Percentiles rank a stretch among this genome's conserved stretches.
Conservation (phyloP, 1,139 yeast genomes). For the Blastobotrys raffinosifermentans region DNA sequence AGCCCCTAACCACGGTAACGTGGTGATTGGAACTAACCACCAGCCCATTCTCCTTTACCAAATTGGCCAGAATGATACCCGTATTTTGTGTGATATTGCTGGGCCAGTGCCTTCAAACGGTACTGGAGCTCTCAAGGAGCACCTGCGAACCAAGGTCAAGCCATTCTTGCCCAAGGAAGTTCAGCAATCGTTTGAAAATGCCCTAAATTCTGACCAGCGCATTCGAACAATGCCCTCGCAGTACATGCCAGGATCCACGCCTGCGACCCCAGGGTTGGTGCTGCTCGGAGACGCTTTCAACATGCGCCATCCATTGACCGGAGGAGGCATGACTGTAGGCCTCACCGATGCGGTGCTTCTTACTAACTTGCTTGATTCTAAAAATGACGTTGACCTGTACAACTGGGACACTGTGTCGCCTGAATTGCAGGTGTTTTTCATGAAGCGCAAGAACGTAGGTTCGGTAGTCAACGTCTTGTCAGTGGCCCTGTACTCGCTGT, state of each 20-base stretch:
- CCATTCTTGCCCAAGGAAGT: slow-evolving; percentile 63
- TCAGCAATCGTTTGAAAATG: slow-evolving; percentile 59
- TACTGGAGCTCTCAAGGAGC: slow-evolving; percentile 52
- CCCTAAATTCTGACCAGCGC: slow-evolving; percentile 45
- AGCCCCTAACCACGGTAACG: slow-evolving; percentile 76
- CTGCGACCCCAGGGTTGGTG: slow-evolving; percentile 67
- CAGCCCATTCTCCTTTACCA: slow-evolving; percentile 88
- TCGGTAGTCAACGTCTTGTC: slow-evolving; percentile 87
- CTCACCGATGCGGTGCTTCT: slow-evolving; percentile 75
- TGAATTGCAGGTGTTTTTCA: slow-evolving; percentile 61
- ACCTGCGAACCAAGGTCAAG: slow-evolving; percentile 54
- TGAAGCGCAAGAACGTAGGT: slow-evolving; percentile 69
- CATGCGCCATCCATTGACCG: slow-evolving; percentile 98
- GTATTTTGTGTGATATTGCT: slow-evolving; percentile 85
- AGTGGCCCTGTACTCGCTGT: slow-evolving; percentile 80
- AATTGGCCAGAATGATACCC: slow-evolving; percentile 72
- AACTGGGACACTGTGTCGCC: slow-evolving; percentile 52
- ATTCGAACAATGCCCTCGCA: slow-evolving; percentile 93
- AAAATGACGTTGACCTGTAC: slow-evolving; percentile 51
- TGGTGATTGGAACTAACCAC: slow-evolving; percentile 67
- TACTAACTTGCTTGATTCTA: slow-evolving; percentile 49
- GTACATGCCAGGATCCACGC: slow-evolving; percentile 68
- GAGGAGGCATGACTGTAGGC: slow-evolving; percentile 99
- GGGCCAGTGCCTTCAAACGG: slow-evolving; percentile 68
- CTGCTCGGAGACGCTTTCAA: slow-evolving; percentile 90